Evolutionary conservation across 129 eudicot genomes (phyloP).

Genomic region (Sambucus nigra): DNA sequence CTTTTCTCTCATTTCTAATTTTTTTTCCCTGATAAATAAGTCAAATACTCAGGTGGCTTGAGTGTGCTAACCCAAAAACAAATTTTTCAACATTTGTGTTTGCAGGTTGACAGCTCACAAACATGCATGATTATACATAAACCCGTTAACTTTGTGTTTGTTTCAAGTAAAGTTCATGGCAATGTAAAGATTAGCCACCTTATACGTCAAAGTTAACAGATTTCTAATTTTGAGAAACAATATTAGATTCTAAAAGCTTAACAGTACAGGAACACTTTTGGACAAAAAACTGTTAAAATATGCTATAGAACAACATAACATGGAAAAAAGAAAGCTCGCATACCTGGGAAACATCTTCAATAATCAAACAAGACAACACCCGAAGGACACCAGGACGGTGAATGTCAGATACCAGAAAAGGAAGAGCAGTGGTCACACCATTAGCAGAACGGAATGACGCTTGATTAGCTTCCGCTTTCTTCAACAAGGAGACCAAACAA

Average conservation of each 20-base stretch:
- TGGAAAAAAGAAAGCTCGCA: neutral
- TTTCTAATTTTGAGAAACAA: neutral
- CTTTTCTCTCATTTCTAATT: no score
- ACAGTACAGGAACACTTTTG: neutral
- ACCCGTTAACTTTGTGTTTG: neutral
- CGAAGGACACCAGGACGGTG: constrained; percentile 94
- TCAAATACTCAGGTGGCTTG: neutral
- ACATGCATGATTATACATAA: neutral
- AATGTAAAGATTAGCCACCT: neutral
- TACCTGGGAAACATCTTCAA: constrained; percentile 86
- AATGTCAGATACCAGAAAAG: constrained; percentile 72
- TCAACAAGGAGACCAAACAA: constrained; percentile 75
- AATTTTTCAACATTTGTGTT: no score
- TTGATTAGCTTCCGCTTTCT: constrained; percentile 90
- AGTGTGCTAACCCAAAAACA: neutral
- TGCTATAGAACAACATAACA: neutral
- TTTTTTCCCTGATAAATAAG: no score
- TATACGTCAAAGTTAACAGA: neutral
- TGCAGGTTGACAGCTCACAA: neutral
- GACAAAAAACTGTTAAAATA: neutral
- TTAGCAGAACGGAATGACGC: constrained; percentile 69
- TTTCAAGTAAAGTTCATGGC: no score
- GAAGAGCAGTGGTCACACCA: constrained; percentile 62
- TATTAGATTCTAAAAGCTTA: neutral
- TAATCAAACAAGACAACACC: constrained; percentile 78